These are phyloP conservation scores for Athelia psychrophila DNA, from an alignment of 1,284 basidiomycete species.

Conservation along the genomic window DNA sequence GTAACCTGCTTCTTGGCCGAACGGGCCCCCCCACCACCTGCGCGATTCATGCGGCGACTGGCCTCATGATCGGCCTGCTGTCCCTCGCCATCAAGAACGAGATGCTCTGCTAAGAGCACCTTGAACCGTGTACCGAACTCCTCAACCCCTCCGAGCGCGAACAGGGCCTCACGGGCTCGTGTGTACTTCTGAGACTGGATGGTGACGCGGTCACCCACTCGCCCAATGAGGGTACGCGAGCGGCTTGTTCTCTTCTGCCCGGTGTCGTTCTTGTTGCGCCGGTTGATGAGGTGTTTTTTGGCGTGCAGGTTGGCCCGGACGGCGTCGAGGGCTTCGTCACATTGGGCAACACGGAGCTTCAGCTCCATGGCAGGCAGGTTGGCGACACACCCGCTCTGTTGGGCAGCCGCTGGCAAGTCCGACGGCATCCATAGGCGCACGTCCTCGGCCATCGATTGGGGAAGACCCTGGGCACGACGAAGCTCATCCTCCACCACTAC, in stretches of 20 bases:
- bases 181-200: neutral
- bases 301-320: constrained; percentile 7
- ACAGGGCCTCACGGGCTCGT: neutral
- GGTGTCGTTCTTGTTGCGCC: constrained; percentile 9
- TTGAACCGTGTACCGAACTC: neutral
- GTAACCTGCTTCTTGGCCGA: neutral
- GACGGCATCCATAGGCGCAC: constrained; percentile 9
- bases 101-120: neutral
- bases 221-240: neutral
- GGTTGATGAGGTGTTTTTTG: constrained; percentile 7
- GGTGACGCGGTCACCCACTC: neutral
- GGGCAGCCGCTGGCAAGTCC: neutral
- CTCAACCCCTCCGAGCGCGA: neutral
- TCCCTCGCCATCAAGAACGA: neutral
- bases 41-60: neutral
- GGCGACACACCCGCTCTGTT: neutral
- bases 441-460: constrained; percentile 4
- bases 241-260: constrained; percentile 8
- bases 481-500: neutral
- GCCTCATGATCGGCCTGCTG: neutral
- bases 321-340: constrained; percentile 1
- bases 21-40: neutral
- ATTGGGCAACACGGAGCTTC: constrained; percentile 6
- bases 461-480: neutral
- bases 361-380: constrained; percentile 7